Percentiles rank a stretch among this genome's conserved stretches.
These are phyloP conservation scores for Globisporangium camurandrum DNA, from an alignment of 352 stramenopile species.

Conservation along the genomic window DNA sequence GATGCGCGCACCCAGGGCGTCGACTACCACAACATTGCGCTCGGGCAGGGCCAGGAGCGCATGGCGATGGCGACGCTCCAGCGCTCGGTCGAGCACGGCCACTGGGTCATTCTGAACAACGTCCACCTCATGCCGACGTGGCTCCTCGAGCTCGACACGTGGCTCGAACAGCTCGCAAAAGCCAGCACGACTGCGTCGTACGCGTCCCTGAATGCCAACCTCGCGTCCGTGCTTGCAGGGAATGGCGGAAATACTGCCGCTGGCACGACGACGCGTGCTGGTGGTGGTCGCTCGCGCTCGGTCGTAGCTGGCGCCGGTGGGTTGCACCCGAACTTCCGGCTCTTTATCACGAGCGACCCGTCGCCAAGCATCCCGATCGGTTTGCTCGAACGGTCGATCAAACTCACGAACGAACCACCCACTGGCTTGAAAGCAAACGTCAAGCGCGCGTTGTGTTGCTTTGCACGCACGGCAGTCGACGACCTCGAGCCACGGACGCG, in stretches of 20 bases:
- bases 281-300: constrained; percentile 14
- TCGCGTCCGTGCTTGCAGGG: constrained; percentile 1
- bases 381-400: constrained; percentile 85
- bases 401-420: constrained; percentile 85
- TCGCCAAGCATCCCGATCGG: constrained; percentile 81
- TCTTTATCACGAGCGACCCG: constrained; percentile 89
- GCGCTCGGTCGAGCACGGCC: constrained; percentile 84
- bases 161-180: constrained; percentile 81
- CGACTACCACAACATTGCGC: constrained; percentile 94
- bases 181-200: constrained; percentile 46
- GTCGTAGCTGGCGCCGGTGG: constrained; percentile 20
- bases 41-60: constrained; percentile 92
- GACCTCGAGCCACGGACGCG: constrained; percentile 78
- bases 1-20: constrained; percentile 90
- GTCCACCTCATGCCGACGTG: constrained; percentile 93
- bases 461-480: constrained; percentile 67
- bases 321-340: constrained; percentile 70
- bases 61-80: constrained; percentile 87
- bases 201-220: constrained; percentile 20
- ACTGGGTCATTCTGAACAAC: constrained; percentile 95
- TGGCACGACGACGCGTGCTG: neutral
- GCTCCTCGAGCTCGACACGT: constrained; percentile 90
- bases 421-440: constrained; percentile 86
- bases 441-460: constrained; percentile 79
- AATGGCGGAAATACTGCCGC: neutral